A percentile compares a stretch with the other conserved stretches of the same genome.
These are phyloP conservation scores for Mycena alexandri DNA, from an alignment of 768 basidiomycete genomes.

Conservation along the genomic window DNA sequence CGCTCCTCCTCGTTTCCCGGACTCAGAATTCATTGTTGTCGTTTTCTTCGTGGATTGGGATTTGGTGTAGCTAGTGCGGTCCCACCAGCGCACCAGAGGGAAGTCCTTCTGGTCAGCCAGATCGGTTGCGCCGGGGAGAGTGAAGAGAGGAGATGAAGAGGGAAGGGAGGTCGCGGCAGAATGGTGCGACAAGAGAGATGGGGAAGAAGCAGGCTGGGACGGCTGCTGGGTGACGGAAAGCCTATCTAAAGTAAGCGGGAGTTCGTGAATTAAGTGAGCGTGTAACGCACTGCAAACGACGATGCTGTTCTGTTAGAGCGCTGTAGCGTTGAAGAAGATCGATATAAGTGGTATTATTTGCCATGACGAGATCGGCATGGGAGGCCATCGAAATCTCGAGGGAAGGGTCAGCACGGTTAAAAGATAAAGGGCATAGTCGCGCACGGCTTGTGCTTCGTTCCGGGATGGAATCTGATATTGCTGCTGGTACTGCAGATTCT, in stretches of 20 bases:
- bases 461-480: too few relatives aligned
- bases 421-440: too few relatives aligned
- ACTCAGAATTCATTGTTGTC: not conserved
- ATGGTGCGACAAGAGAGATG: not conserved
- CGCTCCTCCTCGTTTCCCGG: conserved; percentile 2
- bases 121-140: not conserved
- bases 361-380: not conserved
- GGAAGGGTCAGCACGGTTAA: too few relatives aligned
- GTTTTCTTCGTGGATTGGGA: not conserved
- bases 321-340: not conserved
- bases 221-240: not conserved
- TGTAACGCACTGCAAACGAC: not conserved
- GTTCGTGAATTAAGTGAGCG: not conserved
- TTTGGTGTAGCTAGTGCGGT: not conserved
- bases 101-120: not conserved
- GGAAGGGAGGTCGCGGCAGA: not conserved
- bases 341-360: not conserved
- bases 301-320: not conserved
- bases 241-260: not conserved
- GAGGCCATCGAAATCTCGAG: not conserved
- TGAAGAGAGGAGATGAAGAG: not conserved
- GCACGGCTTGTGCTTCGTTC: too few relatives aligned
- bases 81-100: conserved; percentile 1
- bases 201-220: not conserved
- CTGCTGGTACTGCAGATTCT: too few relatives aligned